Conservation (phyloP, 345 rosid species). For the Crucihimalaya himalaica region DNA sequence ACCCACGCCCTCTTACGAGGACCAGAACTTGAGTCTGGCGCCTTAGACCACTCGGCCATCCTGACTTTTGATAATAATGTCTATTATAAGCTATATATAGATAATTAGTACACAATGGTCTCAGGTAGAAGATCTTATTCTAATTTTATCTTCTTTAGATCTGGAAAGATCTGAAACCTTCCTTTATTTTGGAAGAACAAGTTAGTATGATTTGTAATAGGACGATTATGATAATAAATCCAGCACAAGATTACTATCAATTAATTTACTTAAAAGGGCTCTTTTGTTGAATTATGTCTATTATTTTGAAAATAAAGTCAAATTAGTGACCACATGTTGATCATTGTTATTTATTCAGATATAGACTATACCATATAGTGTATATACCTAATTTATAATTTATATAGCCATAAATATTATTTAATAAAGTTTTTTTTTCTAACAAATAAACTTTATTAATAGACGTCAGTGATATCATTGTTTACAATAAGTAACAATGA, state of each 20-base stretch:
- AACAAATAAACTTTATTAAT: too few relatives aligned
- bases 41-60: constrained; percentile 93
- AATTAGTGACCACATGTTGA: background rate
- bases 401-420: too few relatives aligned
- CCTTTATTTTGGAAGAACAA: background rate
- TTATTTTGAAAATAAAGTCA: constrained; percentile 16
- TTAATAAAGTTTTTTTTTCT: too few relatives aligned
- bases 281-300: background rate
- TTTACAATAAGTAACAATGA: too few relatives aligned
- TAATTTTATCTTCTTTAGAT: background rate
- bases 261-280: background rate
- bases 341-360: background rate
- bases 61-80: constrained; percentile 35
- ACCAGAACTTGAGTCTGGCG: constrained; percentile 92
- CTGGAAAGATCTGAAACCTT: background rate
- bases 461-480: too few relatives aligned
- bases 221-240: background rate
- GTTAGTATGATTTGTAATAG: background rate
- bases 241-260: background rate
- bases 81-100: too few relatives aligned
- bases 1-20: constrained; percentile 54
- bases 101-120: too few relatives aligned
- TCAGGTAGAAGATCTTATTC: too few relatives aligned
- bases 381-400: too few relatives aligned
- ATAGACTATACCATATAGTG: too few relatives aligned